Conservation (phyloP, 495 filamentous ascomycete genomes). For the Neurospora pannonica region DNA sequence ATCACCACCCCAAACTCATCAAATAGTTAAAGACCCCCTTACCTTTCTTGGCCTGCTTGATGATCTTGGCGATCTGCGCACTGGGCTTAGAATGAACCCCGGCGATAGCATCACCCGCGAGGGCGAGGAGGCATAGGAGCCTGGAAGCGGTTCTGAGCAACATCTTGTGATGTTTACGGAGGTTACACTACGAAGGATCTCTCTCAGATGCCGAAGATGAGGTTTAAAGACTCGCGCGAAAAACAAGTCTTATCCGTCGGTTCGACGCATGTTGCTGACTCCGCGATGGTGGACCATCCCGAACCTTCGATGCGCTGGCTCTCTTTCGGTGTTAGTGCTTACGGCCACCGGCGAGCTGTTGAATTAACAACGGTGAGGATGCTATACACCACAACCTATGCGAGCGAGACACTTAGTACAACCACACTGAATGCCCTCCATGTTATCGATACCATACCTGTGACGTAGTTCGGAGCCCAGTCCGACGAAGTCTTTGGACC, state of each 20-base stretch:
- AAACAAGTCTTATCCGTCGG: not conserved
- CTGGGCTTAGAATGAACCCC: not conserved
- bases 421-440: not conserved
- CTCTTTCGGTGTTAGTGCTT: not conserved
- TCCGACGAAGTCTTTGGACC: not conserved
- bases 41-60: not conserved
- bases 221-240: not conserved
- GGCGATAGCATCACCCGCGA: not conserved
- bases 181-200: not conserved
- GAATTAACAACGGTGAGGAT: not conserved
- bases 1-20: not conserved
- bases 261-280: not conserved
- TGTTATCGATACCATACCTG: not conserved
- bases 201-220: not conserved
- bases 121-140: not conserved
- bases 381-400: not conserved
- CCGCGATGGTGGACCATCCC: not conserved
- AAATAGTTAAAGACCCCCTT: not conserved
- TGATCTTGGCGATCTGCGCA: not conserved
- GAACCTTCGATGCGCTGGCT: not conserved
- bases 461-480: not conserved
- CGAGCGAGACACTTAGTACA: not conserved
- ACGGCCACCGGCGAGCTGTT: not conserved
- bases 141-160: not conserved
- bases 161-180: not conserved